Conservation (phyloP, 2,329 filamentous ascomycete genomes). For the Cladosporium velox region DNA sequence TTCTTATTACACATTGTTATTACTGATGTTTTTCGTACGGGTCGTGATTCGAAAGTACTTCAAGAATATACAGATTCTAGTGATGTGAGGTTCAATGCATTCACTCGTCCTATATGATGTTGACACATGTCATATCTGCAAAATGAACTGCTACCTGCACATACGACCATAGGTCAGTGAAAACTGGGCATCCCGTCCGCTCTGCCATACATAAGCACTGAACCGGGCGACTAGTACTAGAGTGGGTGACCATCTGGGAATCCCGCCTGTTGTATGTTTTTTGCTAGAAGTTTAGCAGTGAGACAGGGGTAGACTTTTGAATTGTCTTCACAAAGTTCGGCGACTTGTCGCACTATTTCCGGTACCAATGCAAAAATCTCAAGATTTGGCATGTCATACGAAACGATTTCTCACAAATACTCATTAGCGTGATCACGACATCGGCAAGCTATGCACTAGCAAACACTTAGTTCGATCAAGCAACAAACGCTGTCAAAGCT, state of each 20-base stretch:
- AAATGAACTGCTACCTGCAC: no score
- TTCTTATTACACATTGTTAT: no score
- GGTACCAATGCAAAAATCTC: background rate
- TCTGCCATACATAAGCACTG: background rate
- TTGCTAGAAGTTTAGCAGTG: background rate
- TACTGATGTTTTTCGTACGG: no score
- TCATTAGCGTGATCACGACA: conserved; percentile 6
- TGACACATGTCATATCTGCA: no score
- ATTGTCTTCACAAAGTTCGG: background rate
- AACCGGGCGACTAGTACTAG: background rate
- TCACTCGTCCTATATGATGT: background rate
- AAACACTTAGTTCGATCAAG: background rate
- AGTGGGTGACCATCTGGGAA: background rate
- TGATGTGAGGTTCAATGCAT: no score
- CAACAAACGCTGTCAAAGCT: conserved; percentile 2
- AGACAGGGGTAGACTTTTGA: background rate
- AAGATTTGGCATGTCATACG: background rate
- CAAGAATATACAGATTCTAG: no score
- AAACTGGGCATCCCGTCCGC: background rate
- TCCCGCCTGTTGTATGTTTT: background rate
- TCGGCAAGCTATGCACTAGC: background rate
- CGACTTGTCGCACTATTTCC: background rate
- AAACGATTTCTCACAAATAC: background rate
- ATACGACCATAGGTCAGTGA: background rate
- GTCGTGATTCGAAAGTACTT: no score